These are phyloP conservation scores for Aspergillus affinis DNA, from an alignment of 495 filamentous ascomycete species.

Conservation along the genomic window DNA sequence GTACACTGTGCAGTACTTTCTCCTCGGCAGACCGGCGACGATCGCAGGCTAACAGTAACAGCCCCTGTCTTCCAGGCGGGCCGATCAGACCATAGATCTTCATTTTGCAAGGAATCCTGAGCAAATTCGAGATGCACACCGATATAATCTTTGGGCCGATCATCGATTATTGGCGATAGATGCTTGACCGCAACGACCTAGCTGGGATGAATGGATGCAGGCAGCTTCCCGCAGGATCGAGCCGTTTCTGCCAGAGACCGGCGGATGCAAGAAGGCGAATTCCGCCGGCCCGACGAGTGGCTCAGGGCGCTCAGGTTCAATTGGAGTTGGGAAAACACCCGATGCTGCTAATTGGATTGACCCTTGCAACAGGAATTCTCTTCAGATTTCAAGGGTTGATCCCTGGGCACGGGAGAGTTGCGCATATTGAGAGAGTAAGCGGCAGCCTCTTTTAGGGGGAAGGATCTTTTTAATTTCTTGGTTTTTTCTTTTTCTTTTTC, in stretches of 20 bases:
- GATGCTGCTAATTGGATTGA: not conserved
- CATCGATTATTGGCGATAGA: not conserved
- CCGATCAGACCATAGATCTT: not conserved
- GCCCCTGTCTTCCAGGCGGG: not conserved
- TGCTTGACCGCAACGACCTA: not conserved
- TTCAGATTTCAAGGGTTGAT: too few relatives aligned
- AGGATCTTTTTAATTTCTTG: too few relatives aligned
- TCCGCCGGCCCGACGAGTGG: conserved; percentile 22
- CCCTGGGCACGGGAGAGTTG: not conserved
- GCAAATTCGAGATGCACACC: too few relatives aligned
- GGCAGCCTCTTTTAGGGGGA: too few relatives aligned
- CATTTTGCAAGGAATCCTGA: not conserved
- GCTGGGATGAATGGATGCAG: too few relatives aligned
- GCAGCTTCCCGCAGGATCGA: not conserved
- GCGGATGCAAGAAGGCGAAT: conserved; percentile 20
- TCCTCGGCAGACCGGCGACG: not conserved
- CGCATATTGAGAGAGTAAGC: not conserved
- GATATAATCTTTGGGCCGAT: not conserved
- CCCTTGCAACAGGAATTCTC: not conserved
- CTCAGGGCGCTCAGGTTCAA: not conserved
- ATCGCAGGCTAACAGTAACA: not conserved
- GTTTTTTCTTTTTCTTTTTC: too few relatives aligned
- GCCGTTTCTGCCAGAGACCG: conserved; percentile 17
- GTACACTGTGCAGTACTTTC: not conserved
- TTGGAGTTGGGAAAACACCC: conserved; percentile 2